phyloP scores from a whole-genome alignment of 2,329 filamentous ascomycete species.

The Aspergillus puulaauensis region DNA sequence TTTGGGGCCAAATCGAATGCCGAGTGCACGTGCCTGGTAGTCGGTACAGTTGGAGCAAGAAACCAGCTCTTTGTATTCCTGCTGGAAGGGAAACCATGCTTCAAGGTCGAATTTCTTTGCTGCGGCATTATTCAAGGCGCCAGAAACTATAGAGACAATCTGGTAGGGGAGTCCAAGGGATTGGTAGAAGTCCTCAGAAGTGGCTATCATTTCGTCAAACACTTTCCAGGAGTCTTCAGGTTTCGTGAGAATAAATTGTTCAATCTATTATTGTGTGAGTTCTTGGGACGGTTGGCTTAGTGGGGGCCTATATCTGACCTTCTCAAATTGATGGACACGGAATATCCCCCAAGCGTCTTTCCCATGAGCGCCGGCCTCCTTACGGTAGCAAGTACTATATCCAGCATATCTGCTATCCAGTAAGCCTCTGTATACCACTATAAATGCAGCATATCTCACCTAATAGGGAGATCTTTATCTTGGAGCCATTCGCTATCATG shows the following conservation, averaged over 20 bases:
- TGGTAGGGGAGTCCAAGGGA: constrained; percentile 86
- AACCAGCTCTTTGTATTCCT: constrained; percentile 97
- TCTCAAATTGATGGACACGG: constrained; percentile 97
- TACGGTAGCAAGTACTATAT: constrained; percentile 92
- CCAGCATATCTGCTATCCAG: constrained; percentile 64
- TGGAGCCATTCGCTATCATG: constrained; percentile 94
- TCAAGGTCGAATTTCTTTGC: constrained; percentile 95
- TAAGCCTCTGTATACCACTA: constrained; percentile 8
- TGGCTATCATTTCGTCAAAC: constrained; percentile 89
- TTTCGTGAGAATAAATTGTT: constrained; percentile 78
- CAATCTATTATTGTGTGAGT: constrained; percentile 51
- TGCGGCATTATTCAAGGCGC: constrained; percentile 84
- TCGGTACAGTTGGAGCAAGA: constrained; percentile 98
- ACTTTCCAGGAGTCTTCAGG: constrained; percentile 90
- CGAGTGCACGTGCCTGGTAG: constrained; percentile 90
- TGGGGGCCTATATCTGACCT: constrained; percentile 49
- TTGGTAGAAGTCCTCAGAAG: constrained; percentile 93
- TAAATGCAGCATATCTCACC: constrained; percentile 48
- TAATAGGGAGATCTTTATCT: constrained; percentile 81
- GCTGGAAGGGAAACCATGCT: constrained; percentile 94
- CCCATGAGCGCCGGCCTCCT: constrained; percentile 88
- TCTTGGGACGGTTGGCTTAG: background rate
- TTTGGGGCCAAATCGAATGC: constrained; percentile 89
- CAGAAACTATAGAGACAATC: constrained; percentile 92
- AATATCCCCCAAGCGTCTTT: constrained; percentile 98